Evolutionary conservation across 768 basidiomycete genomes (phyloP).

Genomic region (Auricularia sp.): DNA sequence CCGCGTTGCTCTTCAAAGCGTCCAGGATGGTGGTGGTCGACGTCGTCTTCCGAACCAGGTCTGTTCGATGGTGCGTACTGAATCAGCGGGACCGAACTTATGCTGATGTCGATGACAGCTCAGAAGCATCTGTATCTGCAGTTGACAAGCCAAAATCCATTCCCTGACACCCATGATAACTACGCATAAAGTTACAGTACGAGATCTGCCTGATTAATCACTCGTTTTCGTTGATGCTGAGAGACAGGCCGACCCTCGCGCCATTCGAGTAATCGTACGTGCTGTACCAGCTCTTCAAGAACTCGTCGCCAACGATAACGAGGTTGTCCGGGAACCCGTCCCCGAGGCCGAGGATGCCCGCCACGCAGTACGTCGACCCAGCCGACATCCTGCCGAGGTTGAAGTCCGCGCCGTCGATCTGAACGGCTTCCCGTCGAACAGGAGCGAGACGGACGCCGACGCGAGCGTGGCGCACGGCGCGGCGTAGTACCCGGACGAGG

Average conservation of each 20-base stretch:
- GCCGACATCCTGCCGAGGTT: slow-evolving; percentile 36
- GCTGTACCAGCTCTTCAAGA: slow-evolving; percentile 60
- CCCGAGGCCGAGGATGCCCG: slow-evolving; percentile 39
- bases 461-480: slow-evolving; percentile 36
- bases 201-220: no score
- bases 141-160: no score
- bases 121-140: no score
- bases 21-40: no score
- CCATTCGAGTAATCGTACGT: slow-evolving; percentile 49
- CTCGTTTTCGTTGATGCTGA: slow-evolving; percentile 31
- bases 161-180: no score
- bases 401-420: slow-evolving; percentile 40
- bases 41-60: no score
- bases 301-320: slow-evolving; percentile 53
- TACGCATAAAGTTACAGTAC: no score
- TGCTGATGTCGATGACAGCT: no score
- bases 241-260: slow-evolving; percentile 46
- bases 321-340: slow-evolving; percentile 40
- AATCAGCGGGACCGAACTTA: no score
- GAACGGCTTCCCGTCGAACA: slow-evolving; percentile 34
- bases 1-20: no score
- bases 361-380: slow-evolving; percentile 37
- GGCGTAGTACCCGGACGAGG: slow-evolving; percentile 38
- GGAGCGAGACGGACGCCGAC: slow-evolving; percentile 27
- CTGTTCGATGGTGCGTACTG: no score